phyloP scores from a whole-genome alignment of 768 basidiomycete species.

The Tephrocybe sp. region DNA sequence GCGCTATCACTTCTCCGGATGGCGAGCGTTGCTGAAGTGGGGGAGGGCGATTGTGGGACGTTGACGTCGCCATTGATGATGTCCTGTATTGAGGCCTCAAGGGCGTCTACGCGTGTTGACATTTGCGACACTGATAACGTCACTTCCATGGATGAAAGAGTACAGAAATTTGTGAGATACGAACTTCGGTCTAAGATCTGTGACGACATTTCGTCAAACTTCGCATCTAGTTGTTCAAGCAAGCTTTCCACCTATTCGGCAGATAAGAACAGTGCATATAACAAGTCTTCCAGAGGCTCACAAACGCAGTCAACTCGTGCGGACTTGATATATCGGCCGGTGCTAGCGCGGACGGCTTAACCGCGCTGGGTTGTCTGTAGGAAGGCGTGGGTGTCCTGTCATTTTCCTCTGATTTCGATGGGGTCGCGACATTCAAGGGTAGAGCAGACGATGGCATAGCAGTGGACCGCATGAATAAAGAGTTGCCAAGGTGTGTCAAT shows the following conservation, averaged over 20 bases:
- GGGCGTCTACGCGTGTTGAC: conserved; percentile 86
- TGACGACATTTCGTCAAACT: conserved; percentile 91
- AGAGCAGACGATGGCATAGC: conserved; percentile 55
- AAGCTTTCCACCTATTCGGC: conserved; percentile 76
- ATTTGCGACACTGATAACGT: conserved; percentile 79
- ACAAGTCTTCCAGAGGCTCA: conserved; percentile 38
- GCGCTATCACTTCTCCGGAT: conserved; percentile 45
- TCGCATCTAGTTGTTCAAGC: conserved; percentile 83
- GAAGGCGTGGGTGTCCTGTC: conserved; percentile 55
- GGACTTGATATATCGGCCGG: conserved; percentile 83
- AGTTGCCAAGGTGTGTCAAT: not conserved
- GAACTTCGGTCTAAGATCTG: conserved; percentile 85
- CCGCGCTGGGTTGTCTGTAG: conserved; percentile 37
- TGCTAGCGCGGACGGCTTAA: conserved; percentile 39
- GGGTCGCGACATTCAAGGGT: conserved; percentile 67
- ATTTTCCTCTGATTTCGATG: conserved; percentile 49
- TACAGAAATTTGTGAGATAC: conserved; percentile 26
- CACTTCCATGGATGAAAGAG: conserved; percentile 11
- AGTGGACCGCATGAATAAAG: not conserved
- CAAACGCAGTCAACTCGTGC: conserved; percentile 92
- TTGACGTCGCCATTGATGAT: conserved; percentile 79
- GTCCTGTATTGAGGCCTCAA: conserved; percentile 90
- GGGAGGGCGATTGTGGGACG: conserved; percentile 64
- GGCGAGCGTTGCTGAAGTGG: conserved; percentile 33
- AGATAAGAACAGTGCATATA: not conserved